These are phyloP conservation scores for Amaranthus hypochondriacus DNA, from an alignment of 148 eudicot species.

Conservation along the genomic window DNA sequence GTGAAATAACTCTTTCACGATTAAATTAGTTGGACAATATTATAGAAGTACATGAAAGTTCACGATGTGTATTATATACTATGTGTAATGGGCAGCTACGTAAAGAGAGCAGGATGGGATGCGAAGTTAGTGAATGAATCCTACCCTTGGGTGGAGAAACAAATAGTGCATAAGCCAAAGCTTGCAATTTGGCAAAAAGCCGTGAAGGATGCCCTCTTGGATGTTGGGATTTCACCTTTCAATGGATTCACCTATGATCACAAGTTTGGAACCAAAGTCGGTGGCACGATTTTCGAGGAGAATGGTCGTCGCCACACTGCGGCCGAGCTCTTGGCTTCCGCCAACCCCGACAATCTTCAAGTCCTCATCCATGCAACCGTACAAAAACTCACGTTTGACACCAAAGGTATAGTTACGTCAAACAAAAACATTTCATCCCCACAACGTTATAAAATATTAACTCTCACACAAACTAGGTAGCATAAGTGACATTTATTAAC, in stretches of 20 bases:
- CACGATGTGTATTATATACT: background rate
- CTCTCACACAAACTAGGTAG: too few relatives aligned
- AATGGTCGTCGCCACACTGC: slow-evolving; percentile 78
- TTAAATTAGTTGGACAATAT: too few relatives aligned
- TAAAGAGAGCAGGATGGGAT: slow-evolving; percentile 69
- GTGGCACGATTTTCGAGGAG: slow-evolving; percentile 80
- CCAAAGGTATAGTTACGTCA: slow-evolving; percentile 25
- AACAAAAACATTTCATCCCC: too few relatives aligned
- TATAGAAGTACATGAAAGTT: background rate
- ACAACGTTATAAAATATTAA: too few relatives aligned
- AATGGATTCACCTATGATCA: slow-evolving; percentile 95
- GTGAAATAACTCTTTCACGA: too few relatives aligned
- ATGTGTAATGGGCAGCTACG: slow-evolving; percentile 43
- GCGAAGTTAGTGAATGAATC: slow-evolving; percentile 70
- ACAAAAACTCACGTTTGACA: slow-evolving; percentile 59
- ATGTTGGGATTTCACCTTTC: slow-evolving; percentile 70
- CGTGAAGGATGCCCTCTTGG: slow-evolving; percentile 64
- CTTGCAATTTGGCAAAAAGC: slow-evolving; percentile 71
- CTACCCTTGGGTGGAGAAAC: slow-evolving; percentile 85
- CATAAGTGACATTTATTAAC: too few relatives aligned
- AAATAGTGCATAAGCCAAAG: slow-evolving; percentile 61
- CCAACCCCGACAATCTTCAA: slow-evolving; percentile 44
- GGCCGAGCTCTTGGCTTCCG: slow-evolving; percentile 72
- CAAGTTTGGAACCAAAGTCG: slow-evolving; percentile 85
- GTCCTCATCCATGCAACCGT: slow-evolving; percentile 77